Conservation (phyloP, 192 early-diverging fungal species). For the Cetraspora pellucida region DNA sequence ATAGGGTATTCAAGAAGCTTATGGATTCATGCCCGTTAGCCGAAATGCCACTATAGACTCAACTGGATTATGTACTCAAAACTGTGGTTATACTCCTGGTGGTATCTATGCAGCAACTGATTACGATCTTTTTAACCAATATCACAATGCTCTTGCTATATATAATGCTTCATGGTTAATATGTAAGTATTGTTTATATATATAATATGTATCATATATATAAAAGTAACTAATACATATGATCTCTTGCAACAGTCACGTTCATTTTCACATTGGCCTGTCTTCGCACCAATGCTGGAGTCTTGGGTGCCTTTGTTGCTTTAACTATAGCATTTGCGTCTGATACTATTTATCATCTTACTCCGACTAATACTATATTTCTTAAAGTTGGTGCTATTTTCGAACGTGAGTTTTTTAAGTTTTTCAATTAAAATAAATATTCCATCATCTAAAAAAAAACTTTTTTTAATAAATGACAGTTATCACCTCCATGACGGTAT, state of each 20-base stretch:
- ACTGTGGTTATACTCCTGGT: no score
- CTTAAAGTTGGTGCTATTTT: neutral
- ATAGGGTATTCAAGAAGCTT: constrained; percentile 18
- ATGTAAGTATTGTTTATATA: constrained; percentile 26
- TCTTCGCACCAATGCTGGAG: constrained; percentile 19
- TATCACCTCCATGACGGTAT: neutral
- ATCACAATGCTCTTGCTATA: constrained; percentile 15
- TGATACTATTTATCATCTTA: constrained; percentile 5
- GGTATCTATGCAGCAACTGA: no score
- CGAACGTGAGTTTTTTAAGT: constrained; percentile 3
- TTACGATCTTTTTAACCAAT: neutral
- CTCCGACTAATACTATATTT: neutral
- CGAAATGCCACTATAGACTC: no score
- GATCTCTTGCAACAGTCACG: constrained; percentile 9
- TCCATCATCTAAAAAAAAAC: no score
- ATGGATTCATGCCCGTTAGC: neutral
- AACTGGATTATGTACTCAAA: no score
- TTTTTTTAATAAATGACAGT: constrained; percentile 4
- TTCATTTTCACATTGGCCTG: constrained; percentile 35
- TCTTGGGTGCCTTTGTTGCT: constrained; percentile 25
- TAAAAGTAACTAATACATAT: neutral
- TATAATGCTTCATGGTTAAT: constrained; percentile 13
- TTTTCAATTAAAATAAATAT: neutral
- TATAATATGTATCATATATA: neutral
- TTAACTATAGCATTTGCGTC: neutral